These are phyloP conservation scores for Fragilaria crotonensis DNA, from an alignment of 108 stramenopile species.

Conservation along the genomic window DNA sequence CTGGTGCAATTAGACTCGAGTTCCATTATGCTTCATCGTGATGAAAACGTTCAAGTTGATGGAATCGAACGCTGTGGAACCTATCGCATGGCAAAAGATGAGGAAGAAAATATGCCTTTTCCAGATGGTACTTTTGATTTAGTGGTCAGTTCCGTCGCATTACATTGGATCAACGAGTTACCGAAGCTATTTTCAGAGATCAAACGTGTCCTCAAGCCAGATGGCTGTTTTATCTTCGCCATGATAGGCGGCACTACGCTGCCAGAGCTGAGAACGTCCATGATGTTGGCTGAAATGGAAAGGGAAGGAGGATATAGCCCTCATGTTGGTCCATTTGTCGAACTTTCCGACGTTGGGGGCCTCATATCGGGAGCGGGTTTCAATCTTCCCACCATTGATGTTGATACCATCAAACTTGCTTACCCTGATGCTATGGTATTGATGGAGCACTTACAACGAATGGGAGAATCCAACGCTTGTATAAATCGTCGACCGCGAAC, in stretches of 20 bases:
- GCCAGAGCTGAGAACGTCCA: conserved; percentile 80
- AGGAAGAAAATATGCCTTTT: conserved; percentile 71
- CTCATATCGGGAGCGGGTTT: conserved; percentile 88
- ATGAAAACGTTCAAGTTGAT: conserved; percentile 19
- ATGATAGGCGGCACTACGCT: conserved; percentile 93
- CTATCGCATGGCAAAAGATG: conserved; percentile 56
- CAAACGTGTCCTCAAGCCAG: conserved; percentile 85
- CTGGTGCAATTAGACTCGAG: conserved; percentile 73
- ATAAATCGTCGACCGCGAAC: conserved; percentile 42
- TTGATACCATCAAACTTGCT: conserved; percentile 82
- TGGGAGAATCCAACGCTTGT: conserved; percentile 92
- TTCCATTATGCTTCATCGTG: conserved; percentile 52
- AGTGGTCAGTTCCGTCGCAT: conserved; percentile 72
- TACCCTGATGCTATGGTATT: too few relatives aligned
- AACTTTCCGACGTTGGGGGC: conserved; percentile 83
- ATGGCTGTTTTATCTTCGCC: conserved; percentile 94
- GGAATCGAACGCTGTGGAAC: conserved; percentile 39
- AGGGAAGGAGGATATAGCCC: conserved; percentile 88
- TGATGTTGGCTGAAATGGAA: conserved; percentile 87
- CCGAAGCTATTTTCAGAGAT: conserved; percentile 68
- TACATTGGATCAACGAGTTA: conserved; percentile 97
- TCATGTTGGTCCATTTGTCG: conserved; percentile 91
- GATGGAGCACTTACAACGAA: conserved; percentile 92
- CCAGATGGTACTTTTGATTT: conserved; percentile 91
- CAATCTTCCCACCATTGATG: conserved; percentile 89